Evolutionary conservation across 345 rosid species (phyloP).

Genomic region (Litchi chinensis): DNA sequence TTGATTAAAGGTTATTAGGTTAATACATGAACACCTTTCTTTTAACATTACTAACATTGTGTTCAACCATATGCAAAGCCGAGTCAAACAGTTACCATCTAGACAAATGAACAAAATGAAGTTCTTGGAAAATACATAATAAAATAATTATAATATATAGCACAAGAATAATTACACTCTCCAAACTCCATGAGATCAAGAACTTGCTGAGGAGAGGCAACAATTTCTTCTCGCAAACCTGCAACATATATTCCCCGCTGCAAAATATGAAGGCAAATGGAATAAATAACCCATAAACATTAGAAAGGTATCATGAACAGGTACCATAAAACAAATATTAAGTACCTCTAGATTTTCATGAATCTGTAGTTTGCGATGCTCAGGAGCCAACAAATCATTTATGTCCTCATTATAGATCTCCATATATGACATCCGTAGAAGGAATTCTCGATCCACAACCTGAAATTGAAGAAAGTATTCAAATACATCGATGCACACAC

Average conservation of each 20-base stretch:
- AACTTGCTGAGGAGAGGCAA: constrained; percentile 89
- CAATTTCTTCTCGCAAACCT: constrained; percentile 93
- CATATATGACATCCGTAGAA: constrained; percentile 90
- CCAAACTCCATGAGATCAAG: constrained; percentile 89
- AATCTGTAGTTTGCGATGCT: constrained; percentile 90
- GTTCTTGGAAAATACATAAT: neutral
- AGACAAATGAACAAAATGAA: neutral
- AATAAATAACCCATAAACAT: constrained; percentile 11
- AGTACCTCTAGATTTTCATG: constrained; percentile 86
- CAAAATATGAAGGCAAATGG: constrained; percentile 21
- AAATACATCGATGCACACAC: neutral
- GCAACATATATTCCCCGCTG: constrained; percentile 96
- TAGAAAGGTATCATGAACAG: neutral
- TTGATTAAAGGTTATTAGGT: neutral
- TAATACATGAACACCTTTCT: neutral
- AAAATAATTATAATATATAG: constrained; percentile 1
- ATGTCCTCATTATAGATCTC: constrained; percentile 97
- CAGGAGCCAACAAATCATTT: constrained; percentile 87
- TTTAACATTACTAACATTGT: neutral
- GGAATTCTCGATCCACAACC: constrained; percentile 83
- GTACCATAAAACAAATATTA: constrained; percentile 3
- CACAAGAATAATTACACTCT: constrained; percentile 55
- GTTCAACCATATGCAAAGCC: neutral
- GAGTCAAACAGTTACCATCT: neutral
- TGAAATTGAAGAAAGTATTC: constrained; percentile 22